phyloP scores from a whole-genome alignment of 2,329 filamentous ascomycete genomes.

The Elsinoe fawcettii region DNA sequence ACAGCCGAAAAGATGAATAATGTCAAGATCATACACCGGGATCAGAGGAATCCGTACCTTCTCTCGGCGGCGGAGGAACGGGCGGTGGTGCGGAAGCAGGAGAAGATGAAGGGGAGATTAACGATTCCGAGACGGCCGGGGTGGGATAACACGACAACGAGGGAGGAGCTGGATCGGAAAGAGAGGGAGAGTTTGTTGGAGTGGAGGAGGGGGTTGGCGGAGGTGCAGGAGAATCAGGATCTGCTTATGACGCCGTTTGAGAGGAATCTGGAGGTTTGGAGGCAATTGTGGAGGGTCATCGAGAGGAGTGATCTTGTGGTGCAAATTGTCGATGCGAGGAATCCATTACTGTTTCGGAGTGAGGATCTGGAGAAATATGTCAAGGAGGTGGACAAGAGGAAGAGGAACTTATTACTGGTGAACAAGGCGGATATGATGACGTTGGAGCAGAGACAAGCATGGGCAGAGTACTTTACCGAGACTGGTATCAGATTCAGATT shows the following conservation, averaged over 20 bases:
- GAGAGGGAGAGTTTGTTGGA: conserved; percentile 76
- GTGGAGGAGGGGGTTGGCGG: conserved; percentile 84
- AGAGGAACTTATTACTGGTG: conserved; percentile 85
- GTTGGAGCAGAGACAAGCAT: conserved; percentile 65
- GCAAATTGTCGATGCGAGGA: conserved; percentile 95
- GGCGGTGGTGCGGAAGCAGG: conserved; percentile 70
- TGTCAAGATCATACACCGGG: conserved; percentile 95
- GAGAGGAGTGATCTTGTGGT: conserved; percentile 92
- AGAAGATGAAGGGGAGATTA: conserved; percentile 66
- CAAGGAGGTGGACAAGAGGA: conserved; percentile 79
- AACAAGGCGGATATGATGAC: conserved; percentile 99
- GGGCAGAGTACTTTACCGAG: conserved; percentile 79
- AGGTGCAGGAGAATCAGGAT: conserved; percentile 89
- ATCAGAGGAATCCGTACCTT: conserved; percentile 92
- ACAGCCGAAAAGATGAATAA: conserved; percentile 99
- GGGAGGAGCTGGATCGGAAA: conserved; percentile 66
- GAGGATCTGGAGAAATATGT: conserved; percentile 92
- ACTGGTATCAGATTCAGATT: conserved; percentile 85
- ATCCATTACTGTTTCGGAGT: conserved; percentile 86
- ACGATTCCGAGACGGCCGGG: conserved; percentile 83
- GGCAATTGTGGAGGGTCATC: conserved; percentile 95
- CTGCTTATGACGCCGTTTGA: conserved; percentile 97
- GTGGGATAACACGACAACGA: conserved; percentile 82
- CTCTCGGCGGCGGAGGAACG: conserved; percentile 79
- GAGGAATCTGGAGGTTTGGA: conserved; percentile 94